Conservation (phyloP, 2,329 filamentous ascomycete genomes). For the Aspergillus vadensis region DNA sequence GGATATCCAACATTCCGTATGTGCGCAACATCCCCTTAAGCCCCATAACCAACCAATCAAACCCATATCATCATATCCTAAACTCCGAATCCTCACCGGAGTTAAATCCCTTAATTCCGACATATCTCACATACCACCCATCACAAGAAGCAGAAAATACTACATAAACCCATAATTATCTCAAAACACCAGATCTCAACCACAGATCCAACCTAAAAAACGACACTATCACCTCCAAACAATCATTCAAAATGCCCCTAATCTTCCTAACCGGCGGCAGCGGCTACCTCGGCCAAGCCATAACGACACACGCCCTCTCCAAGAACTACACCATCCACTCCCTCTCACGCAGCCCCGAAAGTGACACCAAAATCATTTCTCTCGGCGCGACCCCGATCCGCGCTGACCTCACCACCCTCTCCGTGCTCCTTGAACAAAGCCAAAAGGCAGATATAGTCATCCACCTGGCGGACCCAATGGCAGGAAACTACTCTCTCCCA, state of each 20-base stretch:
- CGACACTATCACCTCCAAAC: neutral
- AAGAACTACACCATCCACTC: constrained; percentile 43
- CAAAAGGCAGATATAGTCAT: constrained; percentile 42
- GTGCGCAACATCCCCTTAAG: too few species aligned
- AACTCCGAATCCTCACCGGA: too few species aligned
- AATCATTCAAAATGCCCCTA: neutral
- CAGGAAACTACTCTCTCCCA: constrained; percentile 43
- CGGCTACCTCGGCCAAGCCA: constrained; percentile 47
- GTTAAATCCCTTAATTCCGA: too few species aligned
- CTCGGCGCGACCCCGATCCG: constrained; percentile 38
- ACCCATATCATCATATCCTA: too few species aligned
- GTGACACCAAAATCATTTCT: constrained; percentile 29
- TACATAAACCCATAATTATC: too few species aligned
- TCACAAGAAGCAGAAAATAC: too few species aligned
- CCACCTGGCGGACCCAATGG: constrained; percentile 43
- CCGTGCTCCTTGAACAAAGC: constrained; percentile 34
- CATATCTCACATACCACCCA: too few species aligned
- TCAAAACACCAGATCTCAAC: neutral
- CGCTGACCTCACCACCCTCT: constrained; percentile 41
- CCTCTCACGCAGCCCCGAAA: constrained; percentile 41
- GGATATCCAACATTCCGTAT: too few species aligned
- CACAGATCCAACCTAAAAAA: neutral
- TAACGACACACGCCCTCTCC: constrained; percentile 40
- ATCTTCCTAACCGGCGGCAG: constrained; percentile 49
- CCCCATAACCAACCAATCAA: too few species aligned